Conservation (phyloP, 495 filamentous ascomycete genomes). For the Lindgomyces ingoldianus region DNA sequence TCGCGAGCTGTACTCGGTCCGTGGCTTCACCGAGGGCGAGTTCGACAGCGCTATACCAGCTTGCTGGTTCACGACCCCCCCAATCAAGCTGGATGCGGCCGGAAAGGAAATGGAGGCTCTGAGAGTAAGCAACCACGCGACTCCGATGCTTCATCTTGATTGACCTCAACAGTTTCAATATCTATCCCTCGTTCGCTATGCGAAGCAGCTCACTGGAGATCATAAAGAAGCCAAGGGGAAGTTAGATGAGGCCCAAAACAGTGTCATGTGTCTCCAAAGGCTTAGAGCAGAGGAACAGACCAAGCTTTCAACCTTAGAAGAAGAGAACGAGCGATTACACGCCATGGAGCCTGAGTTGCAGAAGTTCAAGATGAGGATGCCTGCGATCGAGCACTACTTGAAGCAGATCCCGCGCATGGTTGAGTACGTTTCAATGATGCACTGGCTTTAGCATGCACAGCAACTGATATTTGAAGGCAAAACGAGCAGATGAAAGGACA, state of each 20-base stretch:
- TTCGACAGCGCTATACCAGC: constrained; percentile 47
- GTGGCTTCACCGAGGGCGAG: constrained; percentile 42
- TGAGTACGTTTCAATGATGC: constrained; percentile 35
- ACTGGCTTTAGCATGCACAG: not conserved
- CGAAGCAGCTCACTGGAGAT: constrained; percentile 10
- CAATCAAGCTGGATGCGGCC: constrained; percentile 39
- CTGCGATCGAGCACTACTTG: constrained; percentile 42
- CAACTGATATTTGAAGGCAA: constrained; percentile 33
- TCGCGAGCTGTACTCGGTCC: constrained; percentile 47
- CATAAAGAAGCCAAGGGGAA: not conserved
- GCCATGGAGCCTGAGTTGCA: constrained; percentile 32
- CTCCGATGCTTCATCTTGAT: not conserved
- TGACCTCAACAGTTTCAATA: constrained; percentile 48
- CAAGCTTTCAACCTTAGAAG: constrained; percentile 31
- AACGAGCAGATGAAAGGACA: constrained; percentile 36
- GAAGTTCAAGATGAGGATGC: constrained; percentile 37
- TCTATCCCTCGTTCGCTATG: constrained; percentile 42
- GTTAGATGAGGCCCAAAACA: constrained; percentile 1
- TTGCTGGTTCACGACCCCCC: constrained; percentile 45
- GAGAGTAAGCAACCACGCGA: constrained; percentile 35
- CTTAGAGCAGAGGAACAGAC: constrained; percentile 24
- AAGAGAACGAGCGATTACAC: constrained; percentile 28
- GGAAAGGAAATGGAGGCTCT: constrained; percentile 44
- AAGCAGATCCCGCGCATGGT: constrained; percentile 34
- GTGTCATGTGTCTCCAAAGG: constrained; percentile 6